Evolutionary conservation across 768 basidiomycete species (phyloP).

Genomic region (Pulveroboletus sp.): DNA sequence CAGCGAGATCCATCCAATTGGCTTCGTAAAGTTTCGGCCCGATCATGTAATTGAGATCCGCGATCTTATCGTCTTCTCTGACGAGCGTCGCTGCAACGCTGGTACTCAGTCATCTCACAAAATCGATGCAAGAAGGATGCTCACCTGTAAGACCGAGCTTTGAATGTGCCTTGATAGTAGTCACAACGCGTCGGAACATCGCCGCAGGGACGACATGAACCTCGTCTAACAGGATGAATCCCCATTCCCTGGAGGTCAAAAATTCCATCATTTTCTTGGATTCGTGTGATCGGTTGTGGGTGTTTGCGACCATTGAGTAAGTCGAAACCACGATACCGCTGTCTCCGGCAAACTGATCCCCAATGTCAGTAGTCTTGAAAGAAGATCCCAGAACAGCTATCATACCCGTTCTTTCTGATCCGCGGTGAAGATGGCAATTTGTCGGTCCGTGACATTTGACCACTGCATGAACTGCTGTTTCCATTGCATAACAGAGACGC

Average conservation of each 20-base stretch:
- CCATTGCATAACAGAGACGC: conserved; percentile 98
- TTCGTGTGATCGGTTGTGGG: conserved; percentile 97
- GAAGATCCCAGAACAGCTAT: background rate
- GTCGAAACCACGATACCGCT: conserved; percentile 98
- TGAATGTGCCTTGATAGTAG: conserved; percentile 98
- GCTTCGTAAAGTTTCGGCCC: conserved; percentile 99
- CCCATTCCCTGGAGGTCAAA: conserved; percentile 97
- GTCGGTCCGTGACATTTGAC: conserved; percentile 95
- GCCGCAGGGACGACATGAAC: conserved; percentile 99
- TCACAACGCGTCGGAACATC: conserved; percentile 97
- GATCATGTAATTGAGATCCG: conserved; percentile 98
- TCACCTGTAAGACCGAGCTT: conserved; percentile 96
- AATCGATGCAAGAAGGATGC: background rate
- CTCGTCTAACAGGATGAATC: conserved; percentile 95
- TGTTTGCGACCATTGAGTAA: conserved; percentile 99
- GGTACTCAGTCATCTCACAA: conserved; percentile 2
- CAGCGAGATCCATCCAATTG: conserved; percentile 99
- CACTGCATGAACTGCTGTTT: conserved; percentile 97
- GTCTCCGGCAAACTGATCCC: conserved; percentile 83
- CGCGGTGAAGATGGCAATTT: conserved; percentile 97
- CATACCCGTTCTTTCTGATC: conserved; percentile 94
- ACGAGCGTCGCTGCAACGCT: conserved; percentile 81
- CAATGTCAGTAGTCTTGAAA: conserved; percentile 4
- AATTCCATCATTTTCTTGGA: conserved; percentile 99
- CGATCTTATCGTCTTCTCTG: conserved; percentile 98